Evolutionary conservation across 441 rosid species (phyloP), one percentile per base, ranked within the genome.

Genomic region (Capsella rubella): DNA sequence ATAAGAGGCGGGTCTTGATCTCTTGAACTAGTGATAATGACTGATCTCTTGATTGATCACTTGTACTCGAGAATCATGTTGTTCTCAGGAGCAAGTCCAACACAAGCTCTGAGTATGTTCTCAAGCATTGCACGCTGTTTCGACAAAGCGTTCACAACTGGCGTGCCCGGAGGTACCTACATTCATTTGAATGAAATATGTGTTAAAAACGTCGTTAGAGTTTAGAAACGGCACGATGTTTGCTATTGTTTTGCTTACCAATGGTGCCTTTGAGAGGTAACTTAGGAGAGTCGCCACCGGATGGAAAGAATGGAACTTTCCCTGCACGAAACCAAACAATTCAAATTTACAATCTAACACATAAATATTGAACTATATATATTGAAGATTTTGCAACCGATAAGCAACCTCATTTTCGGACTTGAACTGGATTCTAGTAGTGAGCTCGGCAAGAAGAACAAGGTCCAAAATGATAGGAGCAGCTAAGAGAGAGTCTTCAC

Each of bases 61-160:
- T 92, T 95, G 90, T 90, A 95, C 67, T 95, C 98, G 87, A 95
- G 81, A 67, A 95, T 95, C 99, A 95, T 95, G 89, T 95, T 92
- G 85, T 90, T 92, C 82, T 95, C 98, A 2, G 97, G 96, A 28
- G 97, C 89, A 85, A 92, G 83, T 8, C 99, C 98, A 64, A 95
- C 81, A 60, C 99, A 92, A 54, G 97, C 98, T 84, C 99, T 86
- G 75, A 95, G 66, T 60, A 92, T 90, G 81, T 95, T 95, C 89
- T 95, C 99, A 18, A 92, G 91, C 99, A 95, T 95, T 1, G 98
- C 96, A 10, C 97, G 82, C 83, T 95, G 99, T 86, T 95, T 95
- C 4, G 99, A 79, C 71, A 92, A 85, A 4, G 99, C 99, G 53
- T 95, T 95, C 75, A 92, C 99, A 79, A 95, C 98, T 1, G 98